Base-by-base conservation (phyloP, 2,329 filamentous ascomycete species). In the Escovopsis sp. region DNA sequence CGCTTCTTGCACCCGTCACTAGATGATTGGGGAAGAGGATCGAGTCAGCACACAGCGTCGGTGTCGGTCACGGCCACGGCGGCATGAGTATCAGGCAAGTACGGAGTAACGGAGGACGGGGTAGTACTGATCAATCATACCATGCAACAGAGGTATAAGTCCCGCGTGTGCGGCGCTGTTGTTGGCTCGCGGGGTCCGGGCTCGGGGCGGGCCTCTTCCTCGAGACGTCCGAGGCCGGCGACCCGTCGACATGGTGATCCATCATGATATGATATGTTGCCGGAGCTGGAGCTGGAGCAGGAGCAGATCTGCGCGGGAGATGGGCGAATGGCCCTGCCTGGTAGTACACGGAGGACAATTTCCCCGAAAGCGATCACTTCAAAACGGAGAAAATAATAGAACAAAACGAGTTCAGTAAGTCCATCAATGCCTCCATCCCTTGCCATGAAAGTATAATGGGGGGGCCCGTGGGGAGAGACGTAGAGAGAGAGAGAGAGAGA, bases 101-200 rank as follows among this genome's bases (percentile, higher is more conserved):
- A 23, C 4, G 23, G 4, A 15, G 34, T 5, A n/a, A 15, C 11
- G 33, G 33, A 34, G 11, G 3, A 34, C 4, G 33, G n/a, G 34
- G 33, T 4, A 34, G 11, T 12, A 34, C 4, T 4, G n/a, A 15
- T 6, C 4, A 4, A 36, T 33, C 38, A 40, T 48, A 63, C 60
- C 60, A 63, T 12, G 60, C 60, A 3, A 60, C 54, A 7, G 60
- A 49, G 1, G 60, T 63, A 43, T 63, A 63, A 43, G 60, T 63
- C 1, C 60, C 58, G 18, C 43, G 39, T 18, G 43, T 30, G 8
- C 36, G 42, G 19, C 42, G 23, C 6, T 23, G 23, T 23, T 23
- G 23, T 23, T 40, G 26, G 12, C 33, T 30, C n/a, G 38, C 23
- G 30, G 18, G 23, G n/a, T 40, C 28, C n/a, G 38, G 38, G 23